Base-by-base conservation (phyloP, 805 yeast genomes). In the Wickerhamomyces alni region DNA sequence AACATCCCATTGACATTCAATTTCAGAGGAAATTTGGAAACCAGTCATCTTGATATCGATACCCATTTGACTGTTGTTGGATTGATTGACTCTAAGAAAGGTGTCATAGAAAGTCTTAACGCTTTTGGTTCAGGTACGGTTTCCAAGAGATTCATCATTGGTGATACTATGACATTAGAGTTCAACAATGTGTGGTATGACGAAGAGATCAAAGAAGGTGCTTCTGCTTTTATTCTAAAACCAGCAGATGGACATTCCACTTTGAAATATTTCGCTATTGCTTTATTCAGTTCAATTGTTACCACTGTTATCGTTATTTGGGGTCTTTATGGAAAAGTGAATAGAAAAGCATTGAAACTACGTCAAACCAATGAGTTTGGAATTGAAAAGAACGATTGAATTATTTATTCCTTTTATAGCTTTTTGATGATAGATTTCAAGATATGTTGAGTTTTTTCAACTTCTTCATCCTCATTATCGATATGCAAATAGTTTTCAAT, bases 41-140 rank as follows among this genome's bases (percentile, higher is more conserved):
- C 78, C 33, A 70, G 80, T 30, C 89, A 83, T 60, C 61, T 83
- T 42, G 88, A 83, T 48, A 60, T 82, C 35, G 88, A 83, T 52
- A 63, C 74, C 8, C 56, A 66, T 25, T 35, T 82, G 52, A 82
- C 80, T 50, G 63, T 80, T 13, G 42, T 80, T 2, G 57, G 34
- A n/a, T 31, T 31, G 34, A 31, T 31, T 31, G 34, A 31, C n/a
- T 31, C 78, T 65, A 77, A 54, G 21, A 42, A 43, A 13, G 48
- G 47, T 29, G 37, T 46, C 8, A 48, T 56, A 6, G 52, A 47
- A 19, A 61, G 62, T 41, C 61, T 82, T 17, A 69, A 80, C 33
- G 77, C 79, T 2, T 58, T 73, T 27, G 82, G 77, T 3, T 80
- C 74, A 63, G 69, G 82, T 10, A 65, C 83, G 6, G 28, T 44